Percentiles rank a stretch among this genome's conserved stretches.
These are phyloP conservation scores for Talaromyces sp. DNA, from an alignment of 2,329 filamentous ascomycete genomes.

Conservation along the genomic window DNA sequence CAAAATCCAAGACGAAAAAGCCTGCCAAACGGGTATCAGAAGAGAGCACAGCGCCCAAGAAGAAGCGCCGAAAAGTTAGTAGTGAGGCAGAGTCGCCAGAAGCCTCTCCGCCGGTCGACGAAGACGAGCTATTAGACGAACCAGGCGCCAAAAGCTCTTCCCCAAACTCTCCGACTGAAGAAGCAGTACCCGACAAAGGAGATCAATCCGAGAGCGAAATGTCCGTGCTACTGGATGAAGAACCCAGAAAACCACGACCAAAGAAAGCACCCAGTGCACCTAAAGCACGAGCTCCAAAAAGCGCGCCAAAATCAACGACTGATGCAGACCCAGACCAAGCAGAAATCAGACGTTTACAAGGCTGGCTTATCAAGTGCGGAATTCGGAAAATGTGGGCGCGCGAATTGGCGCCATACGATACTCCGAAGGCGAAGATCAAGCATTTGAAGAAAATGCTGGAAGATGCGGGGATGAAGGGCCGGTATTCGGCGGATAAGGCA, in stretches of 20 bases:
- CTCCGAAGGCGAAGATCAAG: slow-evolving; percentile 72
- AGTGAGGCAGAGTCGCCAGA: slow-evolving; percentile 26
- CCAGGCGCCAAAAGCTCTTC: slow-evolving; percentile 23
- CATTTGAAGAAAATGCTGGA: slow-evolving; percentile 76
- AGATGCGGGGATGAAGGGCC: slow-evolving; percentile 81
- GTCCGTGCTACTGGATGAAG: slow-evolving; percentile 77
- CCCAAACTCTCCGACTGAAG: slow-evolving; percentile 19
- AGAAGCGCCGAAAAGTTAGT: slow-evolving; percentile 36
- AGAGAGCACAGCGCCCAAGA: slow-evolving; percentile 23
- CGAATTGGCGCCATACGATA: slow-evolving; percentile 73
- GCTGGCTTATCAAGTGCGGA: slow-evolving; percentile 83
- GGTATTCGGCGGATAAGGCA: slow-evolving; percentile 81
- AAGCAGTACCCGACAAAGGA: slow-evolving; percentile 43
- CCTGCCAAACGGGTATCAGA: slow-evolving; percentile 30
- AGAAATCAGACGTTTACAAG: slow-evolving; percentile 84
- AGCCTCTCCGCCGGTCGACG: slow-evolving; percentile 17
- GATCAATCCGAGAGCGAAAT: slow-evolving; percentile 60
- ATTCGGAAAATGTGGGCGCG: slow-evolving; percentile 87
- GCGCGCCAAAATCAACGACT: slow-evolving; percentile 42
- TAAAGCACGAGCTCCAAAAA: slow-evolving; percentile 33
- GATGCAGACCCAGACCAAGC: slow-evolving; percentile 62
- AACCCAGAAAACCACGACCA: slow-evolving; percentile 42
- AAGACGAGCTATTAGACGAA: slow-evolving; percentile 13
- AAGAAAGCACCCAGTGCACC: slow-evolving; percentile 28
- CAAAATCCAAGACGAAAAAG: slow-evolving; percentile 23